Percentiles rank a stretch among this genome's conserved stretches.
phyloP scores from a whole-genome alignment of 1,139 yeast genomes.

The Waltiozyma sp. region DNA sequence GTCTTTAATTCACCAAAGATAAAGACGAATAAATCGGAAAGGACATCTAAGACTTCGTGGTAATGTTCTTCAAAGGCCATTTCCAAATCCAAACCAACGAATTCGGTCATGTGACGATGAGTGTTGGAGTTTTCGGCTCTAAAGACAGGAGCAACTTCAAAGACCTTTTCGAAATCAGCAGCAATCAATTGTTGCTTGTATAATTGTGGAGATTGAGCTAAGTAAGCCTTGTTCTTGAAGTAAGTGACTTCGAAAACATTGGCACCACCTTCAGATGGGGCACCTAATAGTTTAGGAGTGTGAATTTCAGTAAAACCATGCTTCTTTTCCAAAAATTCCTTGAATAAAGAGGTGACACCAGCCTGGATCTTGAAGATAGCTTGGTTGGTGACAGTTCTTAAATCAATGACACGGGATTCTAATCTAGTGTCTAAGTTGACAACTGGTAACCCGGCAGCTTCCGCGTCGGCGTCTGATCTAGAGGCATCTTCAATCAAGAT shows the following conservation, averaged over 20 bases:
- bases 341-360: constrained; percentile 79
- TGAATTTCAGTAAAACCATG: constrained; percentile 81
- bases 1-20: constrained; percentile 74
- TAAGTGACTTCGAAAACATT: constrained; percentile 89
- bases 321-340: constrained; percentile 59
- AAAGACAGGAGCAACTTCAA: constrained; percentile 95
- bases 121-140: constrained; percentile 99
- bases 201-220: constrained; percentile 97
- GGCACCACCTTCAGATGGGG: constrained; percentile 97
- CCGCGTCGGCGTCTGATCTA: constrained; percentile 92
- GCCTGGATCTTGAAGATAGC: constrained; percentile 92
- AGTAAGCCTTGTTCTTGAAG: constrained; percentile 84
- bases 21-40: constrained; percentile 79
- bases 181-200: constrained; percentile 97
- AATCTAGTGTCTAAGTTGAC: constrained; percentile 94
- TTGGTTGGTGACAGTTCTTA: constrained; percentile 94
- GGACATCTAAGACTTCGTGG: constrained; percentile 81
- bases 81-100: constrained; percentile 93
- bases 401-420: constrained; percentile 89
- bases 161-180: constrained; percentile 92
- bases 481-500: constrained; percentile 92
- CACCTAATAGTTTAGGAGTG: constrained; percentile 90
- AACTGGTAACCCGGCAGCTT: constrained; percentile 80
- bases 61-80: constrained; percentile 98
- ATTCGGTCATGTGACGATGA: constrained; percentile 98